Evolutionary conservation across 352 stramenopile genomes (phyloP), one percentile per base, ranked within the genome.

Genomic region (Globisporangium iwayamae): DNA sequence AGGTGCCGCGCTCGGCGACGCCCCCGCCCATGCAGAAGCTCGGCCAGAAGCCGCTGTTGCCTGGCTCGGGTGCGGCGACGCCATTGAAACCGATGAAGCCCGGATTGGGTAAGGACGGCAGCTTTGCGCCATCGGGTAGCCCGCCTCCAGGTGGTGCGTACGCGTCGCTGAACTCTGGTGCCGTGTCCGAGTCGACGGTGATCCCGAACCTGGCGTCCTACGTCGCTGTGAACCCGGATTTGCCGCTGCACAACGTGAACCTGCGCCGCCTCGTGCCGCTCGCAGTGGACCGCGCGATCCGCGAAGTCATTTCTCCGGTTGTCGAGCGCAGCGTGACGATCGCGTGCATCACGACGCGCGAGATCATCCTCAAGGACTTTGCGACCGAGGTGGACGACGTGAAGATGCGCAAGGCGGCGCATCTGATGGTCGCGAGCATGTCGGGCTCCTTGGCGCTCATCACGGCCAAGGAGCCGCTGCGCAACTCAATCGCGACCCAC

Each of bases 331-430:
- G 94, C 70, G 97, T 99, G 22, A 99, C 96, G 5, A 99, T 99
- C 75, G 98, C 97, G 39, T 99, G 96, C 73, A 99, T 99, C 65
- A 99, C 98, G 7, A 98, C 96, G 25, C 85, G 87, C 38, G 96
- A 99, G 70, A 92, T 99, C 55, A 96, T 99, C n/a, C 81, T 98
- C 3, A 99, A 99, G 72, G 98, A 99, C 69, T 99, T 99, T 84
- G 96, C 96, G n/a, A 98, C 97, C 54, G 97, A 99, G 70, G 79
- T 70, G 6, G 87, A 96, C 62, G 87, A 96, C 61, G 84, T 86
- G 7, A 99, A 98, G 77, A 98, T 99, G 93, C 84, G 94, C 22
- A 99, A 99, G 78, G 96, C 96, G 9, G 96, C 96, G 28, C 96
- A 99, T 65, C 67, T 99, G 10, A 99, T 99, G 96, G 97, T 99